Base-by-base conservation (phyloP, 139 green algal species). In the Zygnema circumcarinatum region DNA sequence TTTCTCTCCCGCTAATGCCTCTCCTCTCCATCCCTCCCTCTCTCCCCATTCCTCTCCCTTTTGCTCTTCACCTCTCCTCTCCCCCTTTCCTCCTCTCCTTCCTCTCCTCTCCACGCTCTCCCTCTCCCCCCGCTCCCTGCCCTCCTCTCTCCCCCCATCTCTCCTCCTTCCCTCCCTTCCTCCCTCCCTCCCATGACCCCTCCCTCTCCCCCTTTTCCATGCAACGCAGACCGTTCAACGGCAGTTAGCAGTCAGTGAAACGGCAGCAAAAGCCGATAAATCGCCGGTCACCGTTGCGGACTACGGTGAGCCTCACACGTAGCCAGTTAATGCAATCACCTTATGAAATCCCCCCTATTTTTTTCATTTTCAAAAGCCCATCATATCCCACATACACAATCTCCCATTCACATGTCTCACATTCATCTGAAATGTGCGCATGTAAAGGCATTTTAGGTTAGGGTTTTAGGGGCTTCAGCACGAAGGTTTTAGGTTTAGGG, bases 261-360 rank as follows among this genome's bases (percentile, higher is more conserved):
- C 92, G 22, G 79, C 72, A 0, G 91, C 94, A 78, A 98, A 99
- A 91, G 83, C 92, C 0, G 96, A 98, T 83, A 92, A 93, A 35
- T 96, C 93, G 0, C 96, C 96, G 29, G 96, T 99, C 0, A 99
- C 96, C 0, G 95, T 99, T 1, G 96, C 96, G 7, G 96, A 99
- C 87, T 98, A 98, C 87, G 95, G 93, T 95, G 67, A 68, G 90
- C 53, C 39, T 29, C 54, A 72, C 54, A n/a, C n/a, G n/a, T n/a
- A 29, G 56, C 56, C 72, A 21, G 72, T 20, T 20, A 33, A 79
- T n/a, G n/a, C n/a, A n/a, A n/a, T n/a, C n/a, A n/a, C n/a, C n/a
- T n/a, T n/a, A n/a, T n/a, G n/a, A n/a, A n/a, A n/a, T n/a, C n/a
- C n/a, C n/a, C n/a, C n/a, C n/a, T n/a, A n/a, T n/a, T n/a, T n/a